These are phyloP conservation scores for Crithidia mellificae DNA, from an alignment of 208 protist species.

Conservation along the genomic window DNA sequence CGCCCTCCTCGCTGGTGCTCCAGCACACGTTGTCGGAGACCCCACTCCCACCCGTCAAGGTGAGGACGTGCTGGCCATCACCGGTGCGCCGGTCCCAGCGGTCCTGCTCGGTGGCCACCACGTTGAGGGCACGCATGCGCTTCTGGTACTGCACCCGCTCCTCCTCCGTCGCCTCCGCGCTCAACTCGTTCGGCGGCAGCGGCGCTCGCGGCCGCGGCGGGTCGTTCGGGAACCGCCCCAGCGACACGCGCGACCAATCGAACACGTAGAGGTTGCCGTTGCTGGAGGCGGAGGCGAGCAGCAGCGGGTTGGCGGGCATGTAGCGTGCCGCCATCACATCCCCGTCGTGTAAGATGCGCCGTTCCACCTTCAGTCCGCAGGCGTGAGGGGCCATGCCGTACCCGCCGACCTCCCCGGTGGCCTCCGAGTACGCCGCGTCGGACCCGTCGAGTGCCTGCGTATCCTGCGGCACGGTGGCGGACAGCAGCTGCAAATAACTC, in stretches of 20 bases:
- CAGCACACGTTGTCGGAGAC: constrained; percentile 76
- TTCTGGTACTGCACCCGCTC: constrained; percentile 76
- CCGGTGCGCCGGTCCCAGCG: constrained; percentile 79
- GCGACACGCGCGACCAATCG: constrained; percentile 87
- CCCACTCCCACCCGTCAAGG: constrained; percentile 54
- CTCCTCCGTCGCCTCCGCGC: constrained; percentile 67
- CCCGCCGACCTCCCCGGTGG: constrained; percentile 89
- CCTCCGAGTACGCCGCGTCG: constrained; percentile 66
- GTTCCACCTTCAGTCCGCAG: constrained; percentile 70
- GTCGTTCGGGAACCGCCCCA: constrained; percentile 89
- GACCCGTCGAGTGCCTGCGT: constrained; percentile 46
- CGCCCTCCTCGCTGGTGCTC: constrained; percentile 64
- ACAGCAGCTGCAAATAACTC: constrained; percentile 81
- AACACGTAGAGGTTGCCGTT: constrained; percentile 87
- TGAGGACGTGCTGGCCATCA: constrained; percentile 85
- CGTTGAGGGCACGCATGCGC: constrained; percentile 75
- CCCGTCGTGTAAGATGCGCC: constrained; percentile 85
- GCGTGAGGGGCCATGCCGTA: constrained; percentile 82
- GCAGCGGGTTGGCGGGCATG: constrained; percentile 85
- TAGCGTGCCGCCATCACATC: constrained; percentile 83
- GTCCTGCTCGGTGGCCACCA: constrained; percentile 77
- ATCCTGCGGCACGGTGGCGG: constrained; percentile 58
- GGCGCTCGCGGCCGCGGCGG: constrained; percentile 81
- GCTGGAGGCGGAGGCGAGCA: constrained; percentile 76
- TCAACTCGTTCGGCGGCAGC: constrained; percentile 88